These are phyloP conservation scores for Macrotyloma uniflorum DNA, from an alignment of 306 rosid species.

Conservation along the genomic window DNA sequence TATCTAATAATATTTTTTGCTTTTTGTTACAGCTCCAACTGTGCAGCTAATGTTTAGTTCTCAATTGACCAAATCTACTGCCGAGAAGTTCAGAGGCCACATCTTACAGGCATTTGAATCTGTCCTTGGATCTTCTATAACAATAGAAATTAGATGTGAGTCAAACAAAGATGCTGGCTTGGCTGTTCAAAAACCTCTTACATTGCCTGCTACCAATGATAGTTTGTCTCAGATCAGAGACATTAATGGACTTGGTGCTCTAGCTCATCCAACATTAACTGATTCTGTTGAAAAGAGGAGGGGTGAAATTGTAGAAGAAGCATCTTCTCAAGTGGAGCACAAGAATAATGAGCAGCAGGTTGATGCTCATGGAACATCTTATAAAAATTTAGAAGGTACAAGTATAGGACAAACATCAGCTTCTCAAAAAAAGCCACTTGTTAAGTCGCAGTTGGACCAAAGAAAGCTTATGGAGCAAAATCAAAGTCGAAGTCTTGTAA, in stretches of 20 bases:
- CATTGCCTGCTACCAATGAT: slow-evolving; percentile 53
- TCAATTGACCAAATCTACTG: slow-evolving; percentile 75
- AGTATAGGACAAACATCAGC: slow-evolving; percentile 45
- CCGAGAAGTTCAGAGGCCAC: slow-evolving; percentile 77
- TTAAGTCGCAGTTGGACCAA: slow-evolving; percentile 49
- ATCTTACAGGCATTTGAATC: slow-evolving; percentile 83
- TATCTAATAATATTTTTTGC: slow-evolving; percentile 37
- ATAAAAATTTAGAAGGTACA: slow-evolving; percentile 51
- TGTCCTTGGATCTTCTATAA: slow-evolving; percentile 77
- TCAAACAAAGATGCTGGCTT: slow-evolving; percentile 54
- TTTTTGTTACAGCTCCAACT: slow-evolving; percentile 78
- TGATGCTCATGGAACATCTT: slow-evolving; percentile 48
- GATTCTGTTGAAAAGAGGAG: slow-evolving; percentile 52
- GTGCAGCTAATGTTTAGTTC: slow-evolving; percentile 83
- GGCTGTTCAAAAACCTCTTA: slow-evolving; percentile 52
- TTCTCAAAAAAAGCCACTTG: slow-evolving; percentile 53
- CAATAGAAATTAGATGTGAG: slow-evolving; percentile 84
- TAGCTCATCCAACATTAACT: slow-evolving; percentile 44
- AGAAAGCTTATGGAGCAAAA: slow-evolving; percentile 61
- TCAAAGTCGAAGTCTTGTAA: slow-evolving; percentile 82
- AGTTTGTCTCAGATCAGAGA: slow-evolving; percentile 59
- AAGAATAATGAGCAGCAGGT: slow-evolving; percentile 46
- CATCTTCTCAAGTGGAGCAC: slow-evolving; percentile 61
- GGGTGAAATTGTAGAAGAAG: slow-evolving; percentile 84
- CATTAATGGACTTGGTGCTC: slow-evolving; percentile 44